Evolutionary conservation across 306 rosid species (phyloP).

Genomic region (Geum urbanum): DNA sequence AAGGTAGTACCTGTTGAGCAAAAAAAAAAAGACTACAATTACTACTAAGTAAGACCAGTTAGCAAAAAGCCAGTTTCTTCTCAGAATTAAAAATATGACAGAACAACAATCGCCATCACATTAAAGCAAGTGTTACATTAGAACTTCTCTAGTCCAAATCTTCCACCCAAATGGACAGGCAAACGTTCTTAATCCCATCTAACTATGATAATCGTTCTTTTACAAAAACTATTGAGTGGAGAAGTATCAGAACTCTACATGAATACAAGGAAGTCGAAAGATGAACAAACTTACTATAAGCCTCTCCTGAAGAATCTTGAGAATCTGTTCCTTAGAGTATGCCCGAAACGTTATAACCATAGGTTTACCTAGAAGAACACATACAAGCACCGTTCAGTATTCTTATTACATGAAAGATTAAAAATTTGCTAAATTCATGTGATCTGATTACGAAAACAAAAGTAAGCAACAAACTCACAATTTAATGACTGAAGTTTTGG

Average conservation of each 20-base stretch:
- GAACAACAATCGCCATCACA: background rate
- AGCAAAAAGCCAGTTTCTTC: background rate
- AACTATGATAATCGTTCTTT: background rate
- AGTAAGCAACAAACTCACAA: conserved; percentile 49
- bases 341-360: conserved; percentile 66
- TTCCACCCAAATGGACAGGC: background rate
- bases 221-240: background rate
- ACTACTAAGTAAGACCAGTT: conserved; percentile 17
- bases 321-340: conserved; percentile 75
- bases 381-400: conserved; percentile 3
- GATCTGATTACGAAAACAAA: background rate
- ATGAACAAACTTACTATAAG: conserved; percentile 48
- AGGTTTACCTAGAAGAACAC: conserved; percentile 64
- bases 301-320: conserved; percentile 75
- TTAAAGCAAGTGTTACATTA: background rate
- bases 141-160: background rate
- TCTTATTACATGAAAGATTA: background rate
- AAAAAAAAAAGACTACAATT: conserved; percentile 7
- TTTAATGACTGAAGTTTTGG: conserved; percentile 81
- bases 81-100: background rate
- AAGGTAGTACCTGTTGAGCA: conserved; percentile 58
- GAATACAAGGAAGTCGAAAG: background rate
- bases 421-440: background rate
- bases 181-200: background rate
- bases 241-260: background rate